phyloP scores from a whole-genome alignment of 306 rosid species.

The Acmispon strigosus region DNA sequence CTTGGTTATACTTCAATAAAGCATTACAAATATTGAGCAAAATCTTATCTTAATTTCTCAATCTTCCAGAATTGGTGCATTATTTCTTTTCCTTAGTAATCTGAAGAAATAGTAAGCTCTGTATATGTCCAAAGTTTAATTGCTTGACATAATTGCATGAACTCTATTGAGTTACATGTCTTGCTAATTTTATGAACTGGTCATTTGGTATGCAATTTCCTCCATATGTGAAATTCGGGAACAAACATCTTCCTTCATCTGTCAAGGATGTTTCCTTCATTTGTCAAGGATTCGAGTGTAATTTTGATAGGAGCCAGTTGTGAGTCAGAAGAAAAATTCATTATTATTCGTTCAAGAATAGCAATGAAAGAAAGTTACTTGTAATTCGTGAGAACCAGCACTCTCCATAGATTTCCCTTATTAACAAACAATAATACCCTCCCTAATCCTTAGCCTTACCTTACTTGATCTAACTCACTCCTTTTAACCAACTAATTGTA shows the following conservation, averaged over 20 bases:
- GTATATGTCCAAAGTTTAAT: neutral
- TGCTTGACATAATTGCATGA: neutral
- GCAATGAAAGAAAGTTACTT: no score
- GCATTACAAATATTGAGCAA: neutral
- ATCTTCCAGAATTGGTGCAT: neutral
- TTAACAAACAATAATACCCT: no score
- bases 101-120: neutral
- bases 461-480: no score
- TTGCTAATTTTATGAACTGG: neutral
- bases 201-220: neutral
- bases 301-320: no score
- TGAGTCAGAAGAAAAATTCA: no score
- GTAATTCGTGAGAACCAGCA: no score
- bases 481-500: no score
- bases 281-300: no score
- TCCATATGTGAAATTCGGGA: neutral
- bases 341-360: no score
- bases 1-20: neutral
- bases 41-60: neutral
- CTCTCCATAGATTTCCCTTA: no score
- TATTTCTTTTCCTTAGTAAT: neutral
- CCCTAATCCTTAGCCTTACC: no score
- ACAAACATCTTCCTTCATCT: neutral
- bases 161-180: neutral
- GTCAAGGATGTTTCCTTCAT: no score